Base-by-base conservation (phyloP, 2,329 filamentous ascomycete genomes). In the Chaetomium sp. region DNA sequence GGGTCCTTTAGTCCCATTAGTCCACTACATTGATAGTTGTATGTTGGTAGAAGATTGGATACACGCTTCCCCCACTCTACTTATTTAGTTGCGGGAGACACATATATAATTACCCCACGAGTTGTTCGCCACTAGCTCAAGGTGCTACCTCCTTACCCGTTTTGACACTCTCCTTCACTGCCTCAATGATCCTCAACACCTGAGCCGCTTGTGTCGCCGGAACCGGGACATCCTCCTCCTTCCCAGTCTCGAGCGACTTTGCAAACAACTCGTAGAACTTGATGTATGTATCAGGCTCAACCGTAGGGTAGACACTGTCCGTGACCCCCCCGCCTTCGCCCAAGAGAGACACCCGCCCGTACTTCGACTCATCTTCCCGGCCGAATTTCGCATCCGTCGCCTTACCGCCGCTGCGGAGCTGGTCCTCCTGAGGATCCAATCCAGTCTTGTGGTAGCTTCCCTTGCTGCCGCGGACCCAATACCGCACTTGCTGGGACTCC, bases 341-440 rank as follows among this genome's bases (percentile, higher is more conserved):
- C 1, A 85, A 69, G 4, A 80, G 74, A 6, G 81, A 80, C 59
- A 91, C 70, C 56, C 68, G 78, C 60, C 86, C 84, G 53, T 81
- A 79, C 61, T 77, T 75, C 41, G 79, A 74, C 50, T 76, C 72
- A 8, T 76, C 74, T 64, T 91, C 88, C 41, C 79, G 68, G 1
- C 85, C 89, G 65, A 89, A 91, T 3, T 73, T 78, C 3, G 75
- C 68, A 54, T 88, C 83, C 0, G 77, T 76, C 6, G 84, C 82
- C 67, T 76, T 79, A 62, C 80, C 70, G 7, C 88, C 88, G 1
- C 72, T 76, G 68, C 81, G 81, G 52, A 91, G 77, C 69, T 90
- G 86, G 54, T 85, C 81, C 72, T 94, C 89, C 70, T 92, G 88
- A 1, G 82, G 74, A 67, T 94, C 89, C 2, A 92, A 75, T 53